Percentiles rank a stretch among this genome's conserved stretches.
phyloP scores from a whole-genome alignment of 495 filamentous ascomycete genomes.

The Penicillium odoratum region DNA sequence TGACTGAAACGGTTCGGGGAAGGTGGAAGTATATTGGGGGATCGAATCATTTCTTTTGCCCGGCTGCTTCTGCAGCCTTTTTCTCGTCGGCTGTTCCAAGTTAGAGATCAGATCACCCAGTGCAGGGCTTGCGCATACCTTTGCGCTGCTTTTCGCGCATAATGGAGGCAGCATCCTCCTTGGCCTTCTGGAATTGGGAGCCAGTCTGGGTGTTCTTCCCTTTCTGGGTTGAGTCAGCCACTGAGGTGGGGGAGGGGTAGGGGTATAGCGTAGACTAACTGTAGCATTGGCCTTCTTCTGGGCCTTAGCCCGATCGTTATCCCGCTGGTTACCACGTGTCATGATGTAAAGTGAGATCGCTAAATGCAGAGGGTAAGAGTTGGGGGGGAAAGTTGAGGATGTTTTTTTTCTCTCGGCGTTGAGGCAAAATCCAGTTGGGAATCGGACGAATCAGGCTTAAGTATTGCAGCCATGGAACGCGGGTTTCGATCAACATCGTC shows the following conservation, averaged over 20 bases:
- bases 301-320: constrained; percentile 81
- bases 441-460: constrained; percentile 10
- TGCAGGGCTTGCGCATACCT: constrained; percentile 50
- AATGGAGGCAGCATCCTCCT: constrained; percentile 74
- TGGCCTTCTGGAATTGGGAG: constrained; percentile 65
- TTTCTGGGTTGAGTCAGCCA: constrained; percentile 55
- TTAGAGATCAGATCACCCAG: constrained; percentile 2
- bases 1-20: not conserved
- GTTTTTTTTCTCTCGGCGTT: constrained; percentile 3
- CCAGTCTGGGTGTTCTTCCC: constrained; percentile 58
- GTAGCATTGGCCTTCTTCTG: constrained; percentile 60
- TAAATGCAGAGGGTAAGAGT: constrained; percentile 5
- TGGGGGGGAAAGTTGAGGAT: constrained; percentile 5
- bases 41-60: constrained; percentile 26
- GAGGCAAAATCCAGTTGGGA: constrained; percentile 1
- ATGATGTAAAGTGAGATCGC: constrained; percentile 48
- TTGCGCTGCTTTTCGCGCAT: constrained; percentile 90
- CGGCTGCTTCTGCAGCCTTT: constrained; percentile 27
- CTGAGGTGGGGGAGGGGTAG: not conserved
- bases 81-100: constrained; percentile 33
- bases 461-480: constrained; percentile 2
- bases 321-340: constrained; percentile 92
- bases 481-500: not conserved
- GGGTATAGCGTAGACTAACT: constrained; percentile 27
- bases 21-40: not conserved